Evolutionary conservation across 2,329 filamentous ascomycete genomes (phyloP).

Genomic region (Neurospora sp.): DNA sequence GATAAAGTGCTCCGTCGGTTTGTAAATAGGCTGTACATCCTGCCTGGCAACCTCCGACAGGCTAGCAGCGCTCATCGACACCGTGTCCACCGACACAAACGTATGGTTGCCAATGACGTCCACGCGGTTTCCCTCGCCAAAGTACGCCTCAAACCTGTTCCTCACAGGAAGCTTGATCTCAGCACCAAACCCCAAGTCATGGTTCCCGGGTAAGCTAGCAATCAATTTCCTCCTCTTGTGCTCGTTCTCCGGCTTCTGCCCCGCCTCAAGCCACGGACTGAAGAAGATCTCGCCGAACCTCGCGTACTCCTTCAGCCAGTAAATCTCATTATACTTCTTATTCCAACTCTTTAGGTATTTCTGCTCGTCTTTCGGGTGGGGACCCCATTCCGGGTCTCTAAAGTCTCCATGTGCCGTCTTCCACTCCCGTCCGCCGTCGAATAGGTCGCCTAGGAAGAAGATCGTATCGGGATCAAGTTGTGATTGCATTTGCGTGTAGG

Average conservation of each 20-base stretch:
- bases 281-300: conserved; percentile 85
- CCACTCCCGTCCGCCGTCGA: conserved; percentile 96
- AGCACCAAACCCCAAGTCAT: conserved; percentile 84
- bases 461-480: conserved; percentile 74
- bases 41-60: conserved; percentile 40
- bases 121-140: conserved; percentile 83
- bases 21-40: conserved; percentile 56
- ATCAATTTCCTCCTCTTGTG: conserved; percentile 68
- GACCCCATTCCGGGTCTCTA: conserved; percentile 48
- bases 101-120: conserved; percentile 93
- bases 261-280: conserved; percentile 51
- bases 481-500: conserved; percentile 68
- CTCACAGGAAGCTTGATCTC: conserved; percentile 74
- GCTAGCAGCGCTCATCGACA: conserved; percentile 69
- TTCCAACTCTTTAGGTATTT: conserved; percentile 55
- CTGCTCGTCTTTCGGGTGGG: conserved; percentile 41
- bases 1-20: conserved; percentile 67
- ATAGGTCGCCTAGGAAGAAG: conserved; percentile 87
- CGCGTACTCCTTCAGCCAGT: conserved; percentile 78
- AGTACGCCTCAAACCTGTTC: conserved; percentile 75
- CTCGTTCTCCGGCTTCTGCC: conserved; percentile 42
- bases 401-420: conserved; percentile 55
- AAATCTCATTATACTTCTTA: conserved; percentile 66
- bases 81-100: conserved; percentile 81
- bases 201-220: conserved; percentile 82